phyloP scores from a whole-genome alignment of 2,329 filamentous ascomycete genomes.

The Cladosporium oxysporum region DNA sequence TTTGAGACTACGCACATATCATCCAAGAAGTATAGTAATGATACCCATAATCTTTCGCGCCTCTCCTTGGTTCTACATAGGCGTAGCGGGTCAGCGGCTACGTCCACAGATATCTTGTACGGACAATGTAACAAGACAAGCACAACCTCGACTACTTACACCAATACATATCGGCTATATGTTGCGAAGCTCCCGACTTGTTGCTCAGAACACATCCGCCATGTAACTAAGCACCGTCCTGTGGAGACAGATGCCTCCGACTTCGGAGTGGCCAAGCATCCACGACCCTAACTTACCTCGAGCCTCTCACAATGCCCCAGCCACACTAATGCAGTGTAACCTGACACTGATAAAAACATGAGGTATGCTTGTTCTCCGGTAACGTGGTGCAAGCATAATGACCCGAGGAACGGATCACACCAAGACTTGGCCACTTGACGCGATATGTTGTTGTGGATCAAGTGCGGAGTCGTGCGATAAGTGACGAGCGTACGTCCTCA shows the following conservation, averaged over 20 bases:
- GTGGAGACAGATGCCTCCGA: not conserved
- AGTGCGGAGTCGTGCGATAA: constrained; percentile 7
- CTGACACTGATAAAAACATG: not conserved
- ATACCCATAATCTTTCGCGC: not conserved
- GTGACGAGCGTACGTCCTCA: not conserved
- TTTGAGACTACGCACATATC: not conserved
- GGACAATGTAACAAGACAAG: not conserved
- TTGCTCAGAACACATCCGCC: not conserved
- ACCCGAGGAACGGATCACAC: not conserved
- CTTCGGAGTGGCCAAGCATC: not conserved
- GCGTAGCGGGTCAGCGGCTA: too few relatives aligned
- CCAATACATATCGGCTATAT: not conserved
- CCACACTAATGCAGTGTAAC: not conserved
- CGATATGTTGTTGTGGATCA: not conserved
- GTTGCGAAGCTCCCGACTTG: not conserved
- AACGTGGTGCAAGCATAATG: not conserved
- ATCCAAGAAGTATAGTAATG: not conserved
- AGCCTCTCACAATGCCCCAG: not conserved
- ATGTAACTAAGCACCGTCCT: too few relatives aligned
- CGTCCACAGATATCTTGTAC: too few relatives aligned
- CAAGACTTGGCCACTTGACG: not conserved
- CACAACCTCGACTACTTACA: not conserved
- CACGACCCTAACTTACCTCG: not conserved
- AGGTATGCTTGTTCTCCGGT: not conserved
- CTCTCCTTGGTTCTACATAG: too few relatives aligned